A percentile compares a stretch with the other conserved stretches of the same genome.
Conservation (phyloP, 306 rosid species). For the Purshia tridentata region DNA sequence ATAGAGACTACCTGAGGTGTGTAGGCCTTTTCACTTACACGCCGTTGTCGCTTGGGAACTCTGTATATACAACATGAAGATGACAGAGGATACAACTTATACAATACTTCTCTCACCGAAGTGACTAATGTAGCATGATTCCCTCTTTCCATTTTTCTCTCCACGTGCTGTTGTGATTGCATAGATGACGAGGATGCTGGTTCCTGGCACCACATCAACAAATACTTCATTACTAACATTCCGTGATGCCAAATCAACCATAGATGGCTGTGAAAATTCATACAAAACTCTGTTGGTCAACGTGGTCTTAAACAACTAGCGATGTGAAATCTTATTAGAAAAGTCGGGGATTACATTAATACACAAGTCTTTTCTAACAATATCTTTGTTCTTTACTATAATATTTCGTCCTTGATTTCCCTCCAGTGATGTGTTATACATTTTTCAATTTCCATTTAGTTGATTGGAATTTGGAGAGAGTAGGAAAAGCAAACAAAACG, state of each 20-base stretch:
- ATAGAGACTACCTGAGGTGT: conserved; percentile 29
- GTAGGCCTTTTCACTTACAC: conserved; percentile 20
- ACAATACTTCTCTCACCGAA: neutral
- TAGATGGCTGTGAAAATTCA: too few relatives aligned
- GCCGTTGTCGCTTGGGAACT: conserved; percentile 18
- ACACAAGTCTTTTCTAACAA: too few relatives aligned
- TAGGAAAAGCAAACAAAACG: neutral
- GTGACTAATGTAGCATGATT: neutral
- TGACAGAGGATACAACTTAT: neutral
- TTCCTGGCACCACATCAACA: neutral
- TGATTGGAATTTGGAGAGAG: neutral
- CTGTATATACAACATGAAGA: conserved; percentile 2
- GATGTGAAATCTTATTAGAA: too few relatives aligned
- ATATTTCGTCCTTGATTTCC: too few relatives aligned
- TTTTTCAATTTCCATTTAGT: too few relatives aligned
- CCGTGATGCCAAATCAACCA: too few relatives aligned
- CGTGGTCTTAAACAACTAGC: too few relatives aligned
- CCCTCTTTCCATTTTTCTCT: neutral
- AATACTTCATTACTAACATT: neutral
- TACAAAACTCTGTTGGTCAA: too few relatives aligned
- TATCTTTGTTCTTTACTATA: too few relatives aligned
- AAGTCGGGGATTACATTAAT: too few relatives aligned
- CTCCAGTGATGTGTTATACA: too few relatives aligned
- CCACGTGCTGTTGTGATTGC: too few relatives aligned
- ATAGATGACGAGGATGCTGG: neutral